phyloP scores from a whole-genome alignment of 2,329 filamentous ascomycete species.

The Colletotrichum tabaci region DNA sequence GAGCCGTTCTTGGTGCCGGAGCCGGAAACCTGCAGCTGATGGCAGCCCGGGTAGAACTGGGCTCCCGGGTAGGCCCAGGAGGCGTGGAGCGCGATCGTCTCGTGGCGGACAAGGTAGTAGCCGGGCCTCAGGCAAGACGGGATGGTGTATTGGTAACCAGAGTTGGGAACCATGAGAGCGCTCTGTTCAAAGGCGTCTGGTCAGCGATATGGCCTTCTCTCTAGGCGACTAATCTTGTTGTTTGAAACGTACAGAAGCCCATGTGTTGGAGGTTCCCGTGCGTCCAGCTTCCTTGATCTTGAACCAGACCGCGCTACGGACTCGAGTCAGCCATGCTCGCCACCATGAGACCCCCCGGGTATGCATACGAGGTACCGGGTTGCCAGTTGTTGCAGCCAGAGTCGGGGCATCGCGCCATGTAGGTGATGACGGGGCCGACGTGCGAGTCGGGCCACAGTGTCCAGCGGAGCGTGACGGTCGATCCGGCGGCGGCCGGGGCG shows the following conservation, averaged over 20 bases:
- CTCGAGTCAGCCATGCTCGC: slow-evolving; percentile 44
- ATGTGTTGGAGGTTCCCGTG: slow-evolving; percentile 64
- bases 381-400: slow-evolving; percentile 64
- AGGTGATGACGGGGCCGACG: slow-evolving; percentile 69
- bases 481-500: slow-evolving; percentile 67
- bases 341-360: slow-evolving; percentile 41
- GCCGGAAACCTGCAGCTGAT: slow-evolving; percentile 69
- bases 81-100: slow-evolving; percentile 69
- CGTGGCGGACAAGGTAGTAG: slow-evolving; percentile 72
- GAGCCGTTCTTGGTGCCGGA: slow-evolving; percentile 59
- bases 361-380: slow-evolving; percentile 55
- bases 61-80: slow-evolving; percentile 65
- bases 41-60: slow-evolving; percentile 72
- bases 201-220: slow-evolving; percentile 2
- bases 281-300: slow-evolving; percentile 67
- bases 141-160: slow-evolving; percentile 66
- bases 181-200: slow-evolving; percentile 47
- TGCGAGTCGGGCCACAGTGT: slow-evolving; percentile 67
- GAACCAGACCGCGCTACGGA: slow-evolving; percentile 65
- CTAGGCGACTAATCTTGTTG: too few relatives aligned
- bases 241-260: slow-evolving; percentile 58
- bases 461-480: slow-evolving; percentile 68
- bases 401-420: slow-evolving; percentile 72
- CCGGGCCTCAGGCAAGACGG: slow-evolving; percentile 66
- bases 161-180: slow-evolving; percentile 60